Base-by-base conservation (phyloP, 306 rosid species). In the Cicer cuneatum region DNA sequence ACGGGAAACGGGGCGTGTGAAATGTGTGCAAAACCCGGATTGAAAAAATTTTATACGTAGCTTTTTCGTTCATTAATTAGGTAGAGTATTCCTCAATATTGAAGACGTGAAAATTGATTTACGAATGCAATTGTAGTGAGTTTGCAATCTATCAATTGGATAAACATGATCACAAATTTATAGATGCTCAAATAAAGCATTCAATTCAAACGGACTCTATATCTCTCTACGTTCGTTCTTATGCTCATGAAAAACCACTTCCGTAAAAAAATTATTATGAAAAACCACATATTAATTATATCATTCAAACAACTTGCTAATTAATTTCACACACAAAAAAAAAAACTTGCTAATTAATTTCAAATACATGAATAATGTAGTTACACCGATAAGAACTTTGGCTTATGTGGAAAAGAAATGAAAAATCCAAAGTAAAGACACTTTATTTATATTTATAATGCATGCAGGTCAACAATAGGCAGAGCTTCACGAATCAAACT, bases 351-450 rank as follows among this genome's bases (percentile, higher is more conserved):
- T 53, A 53, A n/a, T 38, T 46, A 24, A 38, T 52, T 63, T 71
- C n/a, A 66, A 65, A 65, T 14, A 45, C 70, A 52, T 39, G 7
- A 47, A 77, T 37, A 29, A 58, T 49, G 56, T 7, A 70, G 9
- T 49, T 13, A 38, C 11, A 29, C 51, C 46, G 54, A 15, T 41
- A 24, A 5, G 48, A 71, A 42, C 14, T 33, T 78, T 61, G 77
- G 72, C 52, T 15, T 41, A 66, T 57, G 61, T 61, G 9, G 72
- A 68, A 61, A 71, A 69, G 42, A 77, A 75, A 45, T 49, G 29
- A 21, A 73, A 71, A 64, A 33, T 41, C 10, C 15, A 1, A 62
- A 14, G 15, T 1, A 53, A 71, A 67, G 71, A 35, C 18, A 19
- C 8, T 66, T 43, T 51, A 64, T 29, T 29, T 29, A 29, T 29